Percentiles rank a stretch among this genome's conserved stretches.
phyloP scores from a whole-genome alignment of 495 filamentous ascomycete genomes.

The Xylaria palmicola region DNA sequence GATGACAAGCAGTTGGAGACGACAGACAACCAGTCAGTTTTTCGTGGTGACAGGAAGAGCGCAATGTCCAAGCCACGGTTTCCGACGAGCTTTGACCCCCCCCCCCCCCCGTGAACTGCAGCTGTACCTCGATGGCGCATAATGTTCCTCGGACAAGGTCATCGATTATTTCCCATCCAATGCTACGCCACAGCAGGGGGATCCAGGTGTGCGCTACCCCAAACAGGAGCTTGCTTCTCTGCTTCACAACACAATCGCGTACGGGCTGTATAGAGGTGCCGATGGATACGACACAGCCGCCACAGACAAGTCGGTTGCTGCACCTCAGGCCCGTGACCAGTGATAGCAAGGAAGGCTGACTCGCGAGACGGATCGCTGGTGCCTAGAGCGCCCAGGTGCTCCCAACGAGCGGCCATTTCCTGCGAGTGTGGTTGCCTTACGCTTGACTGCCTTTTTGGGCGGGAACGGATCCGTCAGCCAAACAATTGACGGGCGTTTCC shows the following conservation, averaged over 20 bases:
- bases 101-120: too few species aligned
- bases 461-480: not conserved
- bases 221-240: not conserved
- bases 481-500: not conserved
- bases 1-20: conserved; percentile 5
- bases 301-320: not conserved
- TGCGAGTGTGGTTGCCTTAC: conserved; percentile 14
- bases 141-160: not conserved
- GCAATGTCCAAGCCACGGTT: not conserved
- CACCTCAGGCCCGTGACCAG: not conserved
- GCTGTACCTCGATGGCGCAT: too few species aligned
- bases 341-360: not conserved
- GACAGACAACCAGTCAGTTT: not conserved
- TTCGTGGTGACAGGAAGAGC: not conserved
- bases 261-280: not conserved
- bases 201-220: not conserved
- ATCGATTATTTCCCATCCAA: not conserved
- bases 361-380: not conserved
- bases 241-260: not conserved
- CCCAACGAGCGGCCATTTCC: conserved; percentile 1
- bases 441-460: not conserved
- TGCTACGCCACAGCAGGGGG: conserved; percentile 1
- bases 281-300: conserved; percentile 2
- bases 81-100: too few species aligned
- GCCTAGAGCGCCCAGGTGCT: not conserved